Evolutionary conservation across 2,329 filamentous ascomycete species (phyloP), one percentile per base, ranked within the genome.

Genomic region (Monosporascus sp.): DNA sequence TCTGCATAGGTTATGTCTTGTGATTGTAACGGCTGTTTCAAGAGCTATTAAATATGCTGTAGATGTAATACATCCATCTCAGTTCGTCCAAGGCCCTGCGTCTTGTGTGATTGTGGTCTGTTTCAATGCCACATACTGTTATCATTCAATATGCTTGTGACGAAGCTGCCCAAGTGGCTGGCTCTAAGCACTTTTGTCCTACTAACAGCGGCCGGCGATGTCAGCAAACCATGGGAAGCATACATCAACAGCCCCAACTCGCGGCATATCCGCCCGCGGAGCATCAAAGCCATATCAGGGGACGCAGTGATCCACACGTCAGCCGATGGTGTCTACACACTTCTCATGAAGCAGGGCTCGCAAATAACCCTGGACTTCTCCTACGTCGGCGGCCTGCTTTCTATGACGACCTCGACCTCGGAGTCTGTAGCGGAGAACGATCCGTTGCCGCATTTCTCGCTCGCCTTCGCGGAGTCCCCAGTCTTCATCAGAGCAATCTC

Each of bases 401-500:
- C 20, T 24, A 46, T 46, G 43, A 7, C n/a, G 17, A 46, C 43
- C 20, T 46, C 43, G 26, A 46, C 43, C 11, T 26, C 43, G 4
- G 43, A 46, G 14, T 14, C 43, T 46, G 11, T 24, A 31, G 8
- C 20, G 43, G n/a, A n/a, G 41, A 20, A 24, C 14, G 40, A 43
- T 43, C 17, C 11, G 9, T 2, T 28, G 2, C 43, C 43, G 22
- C 43, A 46, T 24, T 46, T 63, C 37, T 62, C 60, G 7, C 55
- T 63, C 26, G 60, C 60, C 43, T 63, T 61, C 45, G 52, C 61
- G 20, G 60, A 63, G 22, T 63, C 61, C 1, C 58, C 60, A 8
- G 46, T 50, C 22, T 62, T 61, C 38, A 59, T 61, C 22, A 53
- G 60, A 18, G 55, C 55, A 7, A 63, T 63, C 51, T 60, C 58